Evolutionary conservation across 768 basidiomycete genomes (phyloP).

Genomic region (Myochromella boudieri): DNA sequence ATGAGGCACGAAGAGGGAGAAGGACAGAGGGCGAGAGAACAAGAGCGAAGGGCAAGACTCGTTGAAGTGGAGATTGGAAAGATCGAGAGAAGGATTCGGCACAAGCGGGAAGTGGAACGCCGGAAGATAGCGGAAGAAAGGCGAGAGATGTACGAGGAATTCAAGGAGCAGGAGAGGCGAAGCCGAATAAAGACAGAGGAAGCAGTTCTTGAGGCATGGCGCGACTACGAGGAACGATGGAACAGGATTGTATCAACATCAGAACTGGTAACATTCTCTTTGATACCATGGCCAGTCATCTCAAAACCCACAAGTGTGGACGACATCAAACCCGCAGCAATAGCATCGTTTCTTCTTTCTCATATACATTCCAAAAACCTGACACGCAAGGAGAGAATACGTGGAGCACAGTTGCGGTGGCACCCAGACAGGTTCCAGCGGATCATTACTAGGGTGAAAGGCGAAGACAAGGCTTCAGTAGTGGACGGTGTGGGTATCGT

Average conservation of each 20-base stretch:
- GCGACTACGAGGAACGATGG: slow-evolving; percentile 67
- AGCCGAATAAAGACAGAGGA: slow-evolving; percentile 43
- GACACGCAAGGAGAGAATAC: slow-evolving; percentile 64
- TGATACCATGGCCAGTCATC: slow-evolving; percentile 72
- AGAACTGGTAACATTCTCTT: slow-evolving; percentile 53
- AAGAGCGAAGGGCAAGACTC: slow-evolving; percentile 45
- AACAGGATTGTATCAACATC: slow-evolving; percentile 42
- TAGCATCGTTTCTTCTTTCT: slow-evolving; percentile 63
- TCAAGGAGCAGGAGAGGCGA: slow-evolving; percentile 43
- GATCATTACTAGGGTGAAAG: slow-evolving; percentile 49
- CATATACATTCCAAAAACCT: slow-evolving; percentile 58
- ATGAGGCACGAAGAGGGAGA: slow-evolving; percentile 50
- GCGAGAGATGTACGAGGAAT: slow-evolving; percentile 32
- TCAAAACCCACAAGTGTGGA: slow-evolving; percentile 38
- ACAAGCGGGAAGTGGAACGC: slow-evolving; percentile 50
- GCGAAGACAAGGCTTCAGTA: slow-evolving; percentile 50
- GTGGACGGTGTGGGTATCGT: slow-evolving; percentile 67
- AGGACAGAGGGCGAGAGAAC: slow-evolving; percentile 42
- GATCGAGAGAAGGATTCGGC: slow-evolving; percentile 52
- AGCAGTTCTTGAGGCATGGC: slow-evolving; percentile 56
- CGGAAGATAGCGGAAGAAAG: slow-evolving; percentile 48
- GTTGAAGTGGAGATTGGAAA: slow-evolving; percentile 54
- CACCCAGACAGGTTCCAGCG: slow-evolving; percentile 79
- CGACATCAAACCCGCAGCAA: slow-evolving; percentile 54
- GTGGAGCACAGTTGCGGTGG: slow-evolving; percentile 70